A percentile compares a stretch with the other conserved stretches of the same genome.
Conservation (phyloP, 345 rosid genomes). For the Citrus inodora region DNA sequence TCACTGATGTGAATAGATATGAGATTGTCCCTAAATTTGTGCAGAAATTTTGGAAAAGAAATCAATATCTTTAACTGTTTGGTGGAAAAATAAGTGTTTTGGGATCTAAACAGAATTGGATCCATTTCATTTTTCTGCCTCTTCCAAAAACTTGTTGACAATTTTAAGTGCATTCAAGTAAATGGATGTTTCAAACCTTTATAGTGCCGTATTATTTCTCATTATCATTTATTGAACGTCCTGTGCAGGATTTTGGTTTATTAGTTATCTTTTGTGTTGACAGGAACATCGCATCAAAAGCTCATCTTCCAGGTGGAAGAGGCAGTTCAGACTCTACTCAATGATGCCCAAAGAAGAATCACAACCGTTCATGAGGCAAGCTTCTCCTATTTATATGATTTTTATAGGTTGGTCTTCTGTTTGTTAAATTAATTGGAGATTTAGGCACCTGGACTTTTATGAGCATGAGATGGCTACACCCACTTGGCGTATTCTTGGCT, state of each 20-base stretch:
- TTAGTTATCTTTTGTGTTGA: constrained; percentile 9
- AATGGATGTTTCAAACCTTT: not conserved
- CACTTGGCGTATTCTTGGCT: not conserved
- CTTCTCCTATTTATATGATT: constrained; percentile 3
- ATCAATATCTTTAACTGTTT: not conserved
- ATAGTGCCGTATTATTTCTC: not conserved
- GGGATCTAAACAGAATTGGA: not conserved
- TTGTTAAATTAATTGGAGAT: not conserved
- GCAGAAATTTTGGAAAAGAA: not conserved
- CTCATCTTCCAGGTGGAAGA: constrained; percentile 64
- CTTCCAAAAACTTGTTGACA: not conserved
- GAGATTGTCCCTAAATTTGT: not conserved
- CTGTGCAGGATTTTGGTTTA: constrained; percentile 1
- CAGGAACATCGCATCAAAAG: constrained; percentile 76
- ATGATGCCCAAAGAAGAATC: constrained; percentile 59
- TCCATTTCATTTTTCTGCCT: not conserved
- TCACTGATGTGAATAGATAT: not conserved
- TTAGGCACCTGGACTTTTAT: not conserved
- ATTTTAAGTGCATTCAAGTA: not conserved
- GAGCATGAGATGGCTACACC: not conserved
- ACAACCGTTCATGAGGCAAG: constrained; percentile 70
- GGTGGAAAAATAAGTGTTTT: not conserved
- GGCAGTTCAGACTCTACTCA: constrained; percentile 52
- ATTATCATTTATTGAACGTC: constrained; percentile 2
- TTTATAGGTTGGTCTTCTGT: not conserved